Percentiles rank a stretch among this genome's conserved stretches.
phyloP scores from a whole-genome alignment of 352 stramenopile genomes.

The Pythium grandisporangium region DNA sequence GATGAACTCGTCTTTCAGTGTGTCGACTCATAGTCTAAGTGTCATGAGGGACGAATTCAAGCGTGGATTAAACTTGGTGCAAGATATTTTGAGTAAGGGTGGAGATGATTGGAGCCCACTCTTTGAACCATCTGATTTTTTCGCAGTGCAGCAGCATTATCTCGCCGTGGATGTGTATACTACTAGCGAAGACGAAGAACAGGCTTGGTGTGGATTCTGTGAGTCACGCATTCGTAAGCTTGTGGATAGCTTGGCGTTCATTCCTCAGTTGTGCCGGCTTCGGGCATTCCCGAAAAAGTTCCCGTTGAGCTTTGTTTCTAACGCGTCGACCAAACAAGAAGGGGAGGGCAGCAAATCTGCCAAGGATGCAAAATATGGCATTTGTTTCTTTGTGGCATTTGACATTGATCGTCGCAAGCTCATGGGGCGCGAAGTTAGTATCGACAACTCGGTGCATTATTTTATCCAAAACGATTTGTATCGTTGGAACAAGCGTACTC shows the following conservation, averaged over 20 bases:
- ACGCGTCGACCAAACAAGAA: conserved; percentile 1
- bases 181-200: conserved; percentile 82
- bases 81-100: conserved; percentile 78
- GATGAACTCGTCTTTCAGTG: conserved; percentile 99
- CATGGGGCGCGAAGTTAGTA: conserved; percentile 70
- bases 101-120: conserved; percentile 70
- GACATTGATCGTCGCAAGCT: conserved; percentile 76
- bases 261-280: conserved; percentile 64
- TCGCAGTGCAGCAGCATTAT: conserved; percentile 86
- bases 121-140: conserved; percentile 83
- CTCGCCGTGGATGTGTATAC: conserved; percentile 89
- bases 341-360: conserved; percentile 12
- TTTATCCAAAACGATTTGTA: conserved; percentile 88
- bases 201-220: conserved; percentile 92
- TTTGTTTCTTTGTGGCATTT: conserved; percentile 82
- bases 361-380: conserved; percentile 44
- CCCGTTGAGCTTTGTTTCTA: conserved; percentile 47
- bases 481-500: conserved; percentile 81
- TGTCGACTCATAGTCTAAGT: conserved; percentile 91
- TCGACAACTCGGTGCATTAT: conserved; percentile 81
- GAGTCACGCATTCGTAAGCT: conserved; percentile 91
- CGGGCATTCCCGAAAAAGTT: conserved; percentile 86
- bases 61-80: conserved; percentile 62
- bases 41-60: conserved; percentile 94
- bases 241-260: conserved; percentile 80